Evolutionary conservation across 352 stramenopile species (phyloP), one percentile per base, ranked within the genome.

Genomic region (Plasmopara muralis): DNA sequence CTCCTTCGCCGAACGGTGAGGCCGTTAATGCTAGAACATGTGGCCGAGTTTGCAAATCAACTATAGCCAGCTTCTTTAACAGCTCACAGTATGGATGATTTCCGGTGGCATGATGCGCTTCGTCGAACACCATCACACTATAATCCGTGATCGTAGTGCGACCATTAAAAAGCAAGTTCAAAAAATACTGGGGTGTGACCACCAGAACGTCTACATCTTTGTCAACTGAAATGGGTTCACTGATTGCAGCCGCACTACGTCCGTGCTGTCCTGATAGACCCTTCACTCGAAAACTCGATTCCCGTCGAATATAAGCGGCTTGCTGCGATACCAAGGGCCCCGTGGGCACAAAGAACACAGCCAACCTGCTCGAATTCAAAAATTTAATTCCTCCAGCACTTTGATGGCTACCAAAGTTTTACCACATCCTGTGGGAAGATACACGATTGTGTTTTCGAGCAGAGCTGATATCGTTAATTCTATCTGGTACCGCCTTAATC

Each of bases 321-420:
- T 92, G 81, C 30, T 92, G 81, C 40, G 70, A 82, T n/a, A 92
- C 81, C 6, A 89, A 60, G 28, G 81, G 81, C 0, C 71, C 73
- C 5, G 81, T 92, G 0, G 78, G 81, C 5, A 92, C 78, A 34
- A 92, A 79, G 44, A 92, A 78, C 2, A 80, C 77, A 12, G 74
- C 67, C 20, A 86, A 60, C 18, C 66, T 70, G 4, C 57, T 31
- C 3, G 75, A 69, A 47, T 92, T 92, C 6, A 89, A 47, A 0
- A 54, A 47, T 51, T 83, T 47, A 92, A 68, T 31, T 79, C 65
- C 34, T 86, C 68, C 29, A 89, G 73, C 15, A 86, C 75, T 40
- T 84, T 87, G 16, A 89, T 83, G 0, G 78, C 78, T 34, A 89
- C 68, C 16, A 89, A 55, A 3, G 81, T 92, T 58, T 92, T 92